Evolutionary conservation across 2,329 filamentous ascomycete genomes (phyloP).

Genomic region (Penicillium sp.): DNA sequence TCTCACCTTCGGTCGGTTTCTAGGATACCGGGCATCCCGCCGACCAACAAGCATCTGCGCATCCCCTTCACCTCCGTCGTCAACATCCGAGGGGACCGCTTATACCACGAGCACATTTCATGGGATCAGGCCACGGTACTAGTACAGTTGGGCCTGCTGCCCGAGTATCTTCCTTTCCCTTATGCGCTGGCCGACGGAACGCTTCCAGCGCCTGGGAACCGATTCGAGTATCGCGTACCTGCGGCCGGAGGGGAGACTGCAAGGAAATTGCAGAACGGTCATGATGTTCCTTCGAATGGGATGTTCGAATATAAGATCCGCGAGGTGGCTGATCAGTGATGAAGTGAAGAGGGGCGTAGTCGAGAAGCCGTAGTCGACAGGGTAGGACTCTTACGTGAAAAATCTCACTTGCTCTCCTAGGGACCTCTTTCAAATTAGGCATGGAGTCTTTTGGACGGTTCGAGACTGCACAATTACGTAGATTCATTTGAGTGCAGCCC

Average conservation of each 20-base stretch:
- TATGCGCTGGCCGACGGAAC: constrained; percentile 53
- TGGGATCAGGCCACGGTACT: constrained; percentile 71
- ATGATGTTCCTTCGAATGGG: constrained; percentile 56
- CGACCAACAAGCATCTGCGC: constrained; percentile 58
- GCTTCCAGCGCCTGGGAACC: constrained; percentile 43
- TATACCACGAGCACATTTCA: constrained; percentile 72
- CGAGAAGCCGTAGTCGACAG: no score
- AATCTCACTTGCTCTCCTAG: no score
- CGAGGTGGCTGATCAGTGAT: constrained; percentile 28
- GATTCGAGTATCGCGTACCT: constrained; percentile 65
- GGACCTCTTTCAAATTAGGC: background rate
- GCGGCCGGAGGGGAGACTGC: constrained; percentile 61
- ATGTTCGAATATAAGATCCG: constrained; percentile 55
- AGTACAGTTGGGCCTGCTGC: constrained; percentile 65
- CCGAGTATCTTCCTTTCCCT: constrained; percentile 68
- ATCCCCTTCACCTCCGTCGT: constrained; percentile 69
- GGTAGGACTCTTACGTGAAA: no score
- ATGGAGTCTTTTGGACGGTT: background rate
- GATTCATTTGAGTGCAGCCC: no score
- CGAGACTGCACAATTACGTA: no score
- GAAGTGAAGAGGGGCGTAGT: background rate
- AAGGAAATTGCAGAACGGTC: constrained; percentile 56
- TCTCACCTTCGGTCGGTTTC: background rate
- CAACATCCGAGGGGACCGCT: constrained; percentile 68
- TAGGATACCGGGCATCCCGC: constrained; percentile 63